A percentile compares a stretch with the other conserved stretches of the same genome.
phyloP scores from a whole-genome alignment of 2,329 filamentous ascomycete species.

The Ophiostoma piceae region DNA sequence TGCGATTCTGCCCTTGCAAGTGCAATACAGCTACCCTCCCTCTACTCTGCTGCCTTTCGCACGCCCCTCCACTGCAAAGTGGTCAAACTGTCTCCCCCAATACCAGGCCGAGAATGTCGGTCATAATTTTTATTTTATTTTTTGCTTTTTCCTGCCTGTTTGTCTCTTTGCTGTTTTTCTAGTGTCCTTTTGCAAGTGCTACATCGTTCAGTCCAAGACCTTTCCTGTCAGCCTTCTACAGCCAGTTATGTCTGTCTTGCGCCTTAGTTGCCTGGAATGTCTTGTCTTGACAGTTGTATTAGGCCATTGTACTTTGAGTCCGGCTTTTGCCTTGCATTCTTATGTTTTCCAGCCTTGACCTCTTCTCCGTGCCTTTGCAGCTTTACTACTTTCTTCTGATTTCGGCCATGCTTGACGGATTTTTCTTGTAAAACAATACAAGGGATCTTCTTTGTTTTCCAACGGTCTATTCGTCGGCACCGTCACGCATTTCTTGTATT shows the following conservation, averaged over 20 bases:
- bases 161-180: not conserved
- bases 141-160: not conserved
- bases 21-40: conserved; percentile 3
- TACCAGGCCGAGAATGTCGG: not conserved
- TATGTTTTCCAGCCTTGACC: not conserved
- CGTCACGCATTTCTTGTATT: not conserved
- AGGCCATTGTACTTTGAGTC: not conserved
- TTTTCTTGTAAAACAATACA: not conserved
- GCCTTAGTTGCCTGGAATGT: not conserved
- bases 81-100: not conserved
- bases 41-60: not conserved
- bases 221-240: not conserved
- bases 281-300: conserved; percentile 5
- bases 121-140: not conserved
- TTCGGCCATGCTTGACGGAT: not conserved
- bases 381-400: not conserved
- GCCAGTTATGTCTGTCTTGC: not conserved
- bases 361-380: not conserved
- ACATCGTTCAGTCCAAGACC: not conserved
- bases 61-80: conserved; percentile 7
- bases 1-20: not conserved
- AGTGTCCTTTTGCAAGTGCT: not conserved
- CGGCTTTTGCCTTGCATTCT: not conserved
- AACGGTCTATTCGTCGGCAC: not conserved
- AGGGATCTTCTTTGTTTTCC: not conserved